Evolutionary conservation across 495 filamentous ascomycete species (phyloP), one percentile per base, ranked within the genome.

Genomic region (Aspergillus affinis): DNA sequence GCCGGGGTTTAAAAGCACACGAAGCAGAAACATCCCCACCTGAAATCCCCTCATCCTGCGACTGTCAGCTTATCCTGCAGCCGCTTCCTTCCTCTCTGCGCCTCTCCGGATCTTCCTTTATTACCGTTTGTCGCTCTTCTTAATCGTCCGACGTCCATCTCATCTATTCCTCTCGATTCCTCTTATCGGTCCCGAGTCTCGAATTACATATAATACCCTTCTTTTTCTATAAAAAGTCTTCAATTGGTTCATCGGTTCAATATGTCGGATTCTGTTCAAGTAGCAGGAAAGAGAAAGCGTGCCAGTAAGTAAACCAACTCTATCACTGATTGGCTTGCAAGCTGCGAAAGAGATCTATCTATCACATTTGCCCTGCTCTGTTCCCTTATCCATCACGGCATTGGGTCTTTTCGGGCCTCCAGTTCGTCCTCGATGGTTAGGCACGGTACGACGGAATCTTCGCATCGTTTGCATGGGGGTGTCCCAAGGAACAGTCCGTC

Each of bases 231-330:
- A 68, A 75, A 32, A 32, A 32, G 30, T 54, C 56, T 41, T 27
- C 46, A 9, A 12, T 20, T 30, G 49, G n/a, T 13, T 27, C 50
- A 30, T 32, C 27, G 12, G 56, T 36, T 50, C 48, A 68, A 49
- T 45, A 76, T 76, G 75, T 76, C 75, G n/a, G 69, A 75, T 19
- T 47, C 60, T 55, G 62, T 75, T 57, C 73, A 78, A 60, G 69
- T 73, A n/a, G 76, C 76, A 44, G 78, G 76, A 48, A 77, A 79
- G 65, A 74, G 76, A 67, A 83, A 83, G 69, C 69, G 80, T 75
- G 81, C 82, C 75, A 69, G 74, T 72, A 59, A 46, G 54, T 62
- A 4, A 36, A 29, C 36, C 44, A 13, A 44, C 41, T 27, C 52
- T 52, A 50, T 49, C 20, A 20, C 54, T 65, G 50, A 46, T 59